Base-by-base conservation (phyloP, 805 yeast genomes). In the Suhomyces sp. region DNA sequence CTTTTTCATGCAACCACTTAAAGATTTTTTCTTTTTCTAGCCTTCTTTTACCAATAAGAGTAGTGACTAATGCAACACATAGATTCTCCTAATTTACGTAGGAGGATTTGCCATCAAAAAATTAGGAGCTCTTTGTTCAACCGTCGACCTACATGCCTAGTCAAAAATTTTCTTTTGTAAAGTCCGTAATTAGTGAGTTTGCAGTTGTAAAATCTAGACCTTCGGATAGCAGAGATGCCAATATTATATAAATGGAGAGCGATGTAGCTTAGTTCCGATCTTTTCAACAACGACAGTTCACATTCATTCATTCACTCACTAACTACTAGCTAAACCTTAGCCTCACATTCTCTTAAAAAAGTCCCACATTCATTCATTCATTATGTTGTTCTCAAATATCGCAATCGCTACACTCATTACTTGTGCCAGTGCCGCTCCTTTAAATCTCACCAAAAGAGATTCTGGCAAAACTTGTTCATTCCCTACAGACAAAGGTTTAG, bases 401-500 rank as follows among this genome's bases (percentile, higher is more conserved):
- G 53, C 55, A 13, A 44, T 51, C 12, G 44, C 50, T 33, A 27
- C 56, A 12, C 40, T 51, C 46, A 44, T 54, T 48, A 57, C 66
- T 36, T 40, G 58, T n/a, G 65, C 65, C 7, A 53, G 57, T 41
- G 61, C 68, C 40, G 63, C 64, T 52, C 71, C 68, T 29, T 47
- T 55, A 15, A 5, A 12, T 22, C 31, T 42, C 46, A 51, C 65
- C 58, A 61, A 58, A 63, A 60, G 68, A 64, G 57, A 58, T 62
- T 64, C 67, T 57, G 63, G 69, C 52, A 38, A 36, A 22, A 78
- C 81, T 22, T 90, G 96, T 71, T 58, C 79, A 3, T 89, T 90
- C 72, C 96, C 96, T 35, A 57, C 78, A 23, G 74, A 79, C 60
- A 75, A 75, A 24, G 91, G 90, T 7, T 76, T 91, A 61, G 93